phyloP scores from a whole-genome alignment of 805 yeast species.

The Wickerhamiella brachini region DNA sequence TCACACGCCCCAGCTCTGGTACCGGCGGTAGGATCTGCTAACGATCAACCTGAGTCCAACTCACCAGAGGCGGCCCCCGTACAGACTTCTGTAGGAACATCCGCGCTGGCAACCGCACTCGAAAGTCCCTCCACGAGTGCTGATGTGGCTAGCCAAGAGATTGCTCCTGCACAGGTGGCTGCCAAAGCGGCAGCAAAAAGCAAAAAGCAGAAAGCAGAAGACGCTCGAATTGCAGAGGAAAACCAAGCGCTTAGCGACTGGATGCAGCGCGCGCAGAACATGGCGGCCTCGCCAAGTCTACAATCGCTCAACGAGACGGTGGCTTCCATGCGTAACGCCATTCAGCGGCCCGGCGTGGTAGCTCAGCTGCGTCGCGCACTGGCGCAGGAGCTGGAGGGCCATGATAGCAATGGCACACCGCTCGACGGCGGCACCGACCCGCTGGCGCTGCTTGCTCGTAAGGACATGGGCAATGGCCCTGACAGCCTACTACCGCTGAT shows the following conservation, averaged over 20 bases:
- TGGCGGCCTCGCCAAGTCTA: background rate
- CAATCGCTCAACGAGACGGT: background rate
- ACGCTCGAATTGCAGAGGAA: background rate
- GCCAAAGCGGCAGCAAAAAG: background rate
- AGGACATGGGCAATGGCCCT: background rate
- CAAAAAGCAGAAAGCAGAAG: background rate
- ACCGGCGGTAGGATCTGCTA: too few relatives aligned
- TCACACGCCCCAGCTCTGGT: too few relatives aligned
- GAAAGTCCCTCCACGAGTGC: too few relatives aligned
- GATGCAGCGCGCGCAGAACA: background rate
- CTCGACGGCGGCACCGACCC: background rate
- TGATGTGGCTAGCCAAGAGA: too few relatives aligned
- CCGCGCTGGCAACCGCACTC: too few relatives aligned
- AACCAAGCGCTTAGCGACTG: background rate
- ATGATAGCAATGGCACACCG: background rate
- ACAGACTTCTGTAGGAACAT: too few relatives aligned
- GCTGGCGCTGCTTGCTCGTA: too few relatives aligned
- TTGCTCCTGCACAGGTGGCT: too few relatives aligned
- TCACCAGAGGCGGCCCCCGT: too few relatives aligned
- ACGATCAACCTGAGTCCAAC: too few relatives aligned
- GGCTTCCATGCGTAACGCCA: background rate
- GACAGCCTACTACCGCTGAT: constrained; percentile 16
- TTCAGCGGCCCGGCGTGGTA: background rate
- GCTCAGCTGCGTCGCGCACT: background rate
- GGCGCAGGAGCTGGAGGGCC: background rate